A percentile compares a stretch with the other conserved stretches of the same genome.
phyloP scores from a whole-genome alignment of 139 green algal species.

The Spirogloea muscicola region DNA sequence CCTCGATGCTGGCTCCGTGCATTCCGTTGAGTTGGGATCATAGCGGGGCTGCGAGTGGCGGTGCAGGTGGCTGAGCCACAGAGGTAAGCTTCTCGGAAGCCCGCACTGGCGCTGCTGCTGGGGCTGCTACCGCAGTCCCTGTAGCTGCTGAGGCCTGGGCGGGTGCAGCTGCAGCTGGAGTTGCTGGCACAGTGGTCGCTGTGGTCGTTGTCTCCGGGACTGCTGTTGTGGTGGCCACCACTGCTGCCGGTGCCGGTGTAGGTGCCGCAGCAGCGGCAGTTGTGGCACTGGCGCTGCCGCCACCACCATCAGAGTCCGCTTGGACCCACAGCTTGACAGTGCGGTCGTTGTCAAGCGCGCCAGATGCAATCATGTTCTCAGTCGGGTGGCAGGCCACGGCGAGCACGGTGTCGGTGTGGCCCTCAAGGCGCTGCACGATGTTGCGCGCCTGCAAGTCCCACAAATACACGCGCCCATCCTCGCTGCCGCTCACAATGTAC shows the following conservation, averaged over 20 bases:
- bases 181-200: not conserved
- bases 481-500: conserved; percentile 74
- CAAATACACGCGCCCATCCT: conserved; percentile 73
- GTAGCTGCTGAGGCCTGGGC: not conserved
- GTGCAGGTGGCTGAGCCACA: too few species aligned
- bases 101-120: not conserved
- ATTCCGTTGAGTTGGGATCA: too few species aligned
- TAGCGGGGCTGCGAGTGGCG: too few species aligned
- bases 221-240: too few species aligned
- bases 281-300: not conserved
- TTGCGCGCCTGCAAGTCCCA: conserved; percentile 69
- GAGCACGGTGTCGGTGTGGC: conserved; percentile 42
- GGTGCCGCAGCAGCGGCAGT: not conserved
- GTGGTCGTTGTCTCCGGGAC: not conserved
- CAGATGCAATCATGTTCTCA: conserved; percentile 47
- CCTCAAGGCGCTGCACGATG: conserved; percentile 39
- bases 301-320: conserved; percentile 5
- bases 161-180: not conserved
- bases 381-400: conserved; percentile 42
- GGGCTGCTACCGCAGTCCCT: not conserved
- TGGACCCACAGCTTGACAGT: conserved; percentile 48
- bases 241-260: not conserved
- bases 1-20: too few species aligned
- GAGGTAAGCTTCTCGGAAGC: too few species aligned
- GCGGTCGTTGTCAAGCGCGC: conserved; percentile 41